These are phyloP conservation scores for Geotrichum carabidarum DNA, from an alignment of 1,139 yeast species.

Conservation along the genomic window DNA sequence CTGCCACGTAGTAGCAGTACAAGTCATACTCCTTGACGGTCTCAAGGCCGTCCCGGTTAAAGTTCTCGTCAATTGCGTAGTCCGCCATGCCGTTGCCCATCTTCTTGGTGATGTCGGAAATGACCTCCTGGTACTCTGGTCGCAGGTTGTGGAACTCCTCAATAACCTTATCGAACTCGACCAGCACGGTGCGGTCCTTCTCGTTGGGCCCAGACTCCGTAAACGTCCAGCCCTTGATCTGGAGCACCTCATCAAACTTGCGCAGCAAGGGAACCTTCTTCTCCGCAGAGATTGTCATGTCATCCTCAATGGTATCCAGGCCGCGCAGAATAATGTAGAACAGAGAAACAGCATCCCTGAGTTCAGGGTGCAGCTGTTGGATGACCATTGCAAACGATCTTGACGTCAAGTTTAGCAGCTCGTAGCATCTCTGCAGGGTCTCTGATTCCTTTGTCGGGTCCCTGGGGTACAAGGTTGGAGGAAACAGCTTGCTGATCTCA, in stretches of 20 bases:
- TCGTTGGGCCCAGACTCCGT: slow-evolving; percentile 62
- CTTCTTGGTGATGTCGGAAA: slow-evolving; percentile 65
- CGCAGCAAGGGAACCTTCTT: slow-evolving; percentile 72
- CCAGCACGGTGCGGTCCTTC: slow-evolving; percentile 72
- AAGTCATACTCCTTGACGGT: slow-evolving; percentile 78
- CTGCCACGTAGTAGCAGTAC: slow-evolving; percentile 96
- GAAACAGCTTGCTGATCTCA: slow-evolving; percentile 28
- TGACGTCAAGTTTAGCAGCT: slow-evolving; percentile 63
- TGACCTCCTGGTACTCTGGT: slow-evolving; percentile 71
- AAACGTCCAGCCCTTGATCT: slow-evolving; percentile 71
- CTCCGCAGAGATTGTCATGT: slow-evolving; percentile 72
- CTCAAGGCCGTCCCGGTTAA: slow-evolving; percentile 70
- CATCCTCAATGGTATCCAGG: slow-evolving; percentile 93
- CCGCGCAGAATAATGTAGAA: slow-evolving; percentile 86
- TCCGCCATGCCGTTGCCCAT: slow-evolving; percentile 99
- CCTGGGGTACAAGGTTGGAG: slow-evolving; percentile 50
- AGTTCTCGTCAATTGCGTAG: slow-evolving; percentile 68
- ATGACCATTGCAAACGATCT: slow-evolving; percentile 92
- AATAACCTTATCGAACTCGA: slow-evolving; percentile 65
- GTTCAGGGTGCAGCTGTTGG: slow-evolving; percentile 82
- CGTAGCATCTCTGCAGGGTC: slow-evolving; percentile 60
- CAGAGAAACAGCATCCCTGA: slow-evolving; percentile 58
- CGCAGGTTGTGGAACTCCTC: slow-evolving; percentile 66
- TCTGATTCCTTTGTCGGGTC: slow-evolving; percentile 43
- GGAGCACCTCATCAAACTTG: slow-evolving; percentile 53